phyloP scores from a whole-genome alignment of 352 stramenopile species.

The Globisporangium ultimum region DNA sequence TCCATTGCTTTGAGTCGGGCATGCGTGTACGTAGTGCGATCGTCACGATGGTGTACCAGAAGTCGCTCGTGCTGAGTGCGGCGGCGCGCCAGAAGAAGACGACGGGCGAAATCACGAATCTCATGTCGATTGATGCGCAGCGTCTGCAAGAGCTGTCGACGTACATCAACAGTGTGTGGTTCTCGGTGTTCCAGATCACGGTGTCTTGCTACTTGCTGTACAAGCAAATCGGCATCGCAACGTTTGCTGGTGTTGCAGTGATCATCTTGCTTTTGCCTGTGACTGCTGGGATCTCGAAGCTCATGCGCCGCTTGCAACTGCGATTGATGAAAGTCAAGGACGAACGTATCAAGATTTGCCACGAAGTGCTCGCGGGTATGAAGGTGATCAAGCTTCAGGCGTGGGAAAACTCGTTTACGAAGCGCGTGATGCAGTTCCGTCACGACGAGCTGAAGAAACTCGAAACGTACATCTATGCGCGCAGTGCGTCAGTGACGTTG shows the following conservation, averaged over 20 bases:
- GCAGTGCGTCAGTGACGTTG: slow-evolving; percentile 44
- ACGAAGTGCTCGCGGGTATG: slow-evolving; percentile 92
- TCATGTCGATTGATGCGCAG: slow-evolving; percentile 97
- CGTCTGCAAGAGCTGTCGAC: slow-evolving; percentile 94
- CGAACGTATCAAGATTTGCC: slow-evolving; percentile 93
- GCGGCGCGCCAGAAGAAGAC: slow-evolving; percentile 73
- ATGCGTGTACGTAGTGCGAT: slow-evolving; percentile 74
- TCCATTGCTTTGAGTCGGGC: slow-evolving; percentile 80
- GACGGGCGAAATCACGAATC: slow-evolving; percentile 95
- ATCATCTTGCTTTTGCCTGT: slow-evolving; percentile 94
- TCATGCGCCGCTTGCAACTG: slow-evolving; percentile 86
- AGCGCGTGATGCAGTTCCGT: slow-evolving; percentile 59
- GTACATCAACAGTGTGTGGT: slow-evolving; percentile 92
- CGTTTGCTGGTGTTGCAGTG: slow-evolving; percentile 89
- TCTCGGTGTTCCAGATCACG: slow-evolving; percentile 78
- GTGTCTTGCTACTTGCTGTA: slow-evolving; percentile 72
- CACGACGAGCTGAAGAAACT: slow-evolving; percentile 81
- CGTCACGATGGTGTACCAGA: slow-evolving; percentile 71
- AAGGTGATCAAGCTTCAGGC: slow-evolving; percentile 97
- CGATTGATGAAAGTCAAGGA: slow-evolving; percentile 92
- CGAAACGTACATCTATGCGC: slow-evolving; percentile 41
- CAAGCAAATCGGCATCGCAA: slow-evolving; percentile 79
- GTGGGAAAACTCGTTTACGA: slow-evolving; percentile 89
- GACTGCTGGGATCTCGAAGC: slow-evolving; percentile 84
- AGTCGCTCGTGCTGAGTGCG: slow-evolving; percentile 83